Evolutionary conservation across 2,329 filamentous ascomycete species (phyloP).

Genomic region (Fusarium pseudocircinatum): DNA sequence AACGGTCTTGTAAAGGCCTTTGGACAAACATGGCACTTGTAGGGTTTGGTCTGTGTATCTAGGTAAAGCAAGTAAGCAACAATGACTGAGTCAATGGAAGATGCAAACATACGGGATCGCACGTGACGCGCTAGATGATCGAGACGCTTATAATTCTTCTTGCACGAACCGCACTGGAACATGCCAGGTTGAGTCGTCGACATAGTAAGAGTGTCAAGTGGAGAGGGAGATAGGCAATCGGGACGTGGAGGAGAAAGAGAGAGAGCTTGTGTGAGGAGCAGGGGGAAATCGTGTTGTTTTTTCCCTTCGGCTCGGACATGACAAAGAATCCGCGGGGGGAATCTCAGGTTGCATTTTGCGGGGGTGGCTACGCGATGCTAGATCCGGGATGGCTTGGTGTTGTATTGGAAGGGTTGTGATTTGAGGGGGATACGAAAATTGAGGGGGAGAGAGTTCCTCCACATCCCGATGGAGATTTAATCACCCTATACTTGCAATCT

Average conservation of each 20-base stretch:
- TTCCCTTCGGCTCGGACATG: constrained; percentile 12
- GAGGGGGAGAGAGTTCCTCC: neutral
- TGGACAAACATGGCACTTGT: constrained; percentile 44
- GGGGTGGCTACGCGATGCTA: neutral
- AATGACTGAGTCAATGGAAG: neutral
- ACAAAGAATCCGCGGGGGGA: neutral
- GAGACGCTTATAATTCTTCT: constrained; percentile 43
- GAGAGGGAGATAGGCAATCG: constrained; percentile 5
- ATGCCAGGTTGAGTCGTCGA: constrained; percentile 28
- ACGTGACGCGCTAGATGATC: constrained; percentile 48
- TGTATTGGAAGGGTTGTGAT: neutral
- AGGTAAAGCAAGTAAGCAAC: neutral
- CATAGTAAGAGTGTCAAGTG: constrained; percentile 13
- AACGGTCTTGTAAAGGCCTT: constrained; percentile 46
- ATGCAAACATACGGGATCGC: constrained; percentile 43
- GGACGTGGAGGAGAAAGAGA: constrained; percentile 21
- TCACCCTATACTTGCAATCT: neutral
- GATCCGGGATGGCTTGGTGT: neutral
- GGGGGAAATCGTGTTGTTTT: constrained; percentile 8
- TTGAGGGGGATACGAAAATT: neutral
- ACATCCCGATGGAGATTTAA: constrained; percentile 10
- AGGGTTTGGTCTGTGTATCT: constrained; percentile 47
- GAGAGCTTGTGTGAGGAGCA: neutral
- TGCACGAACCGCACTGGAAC: constrained; percentile 44
- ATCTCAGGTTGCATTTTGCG: neutral